These are phyloP conservation scores for Dentipellis sp. DNA, from an alignment of 768 basidiomycete species.

Conservation along the genomic window DNA sequence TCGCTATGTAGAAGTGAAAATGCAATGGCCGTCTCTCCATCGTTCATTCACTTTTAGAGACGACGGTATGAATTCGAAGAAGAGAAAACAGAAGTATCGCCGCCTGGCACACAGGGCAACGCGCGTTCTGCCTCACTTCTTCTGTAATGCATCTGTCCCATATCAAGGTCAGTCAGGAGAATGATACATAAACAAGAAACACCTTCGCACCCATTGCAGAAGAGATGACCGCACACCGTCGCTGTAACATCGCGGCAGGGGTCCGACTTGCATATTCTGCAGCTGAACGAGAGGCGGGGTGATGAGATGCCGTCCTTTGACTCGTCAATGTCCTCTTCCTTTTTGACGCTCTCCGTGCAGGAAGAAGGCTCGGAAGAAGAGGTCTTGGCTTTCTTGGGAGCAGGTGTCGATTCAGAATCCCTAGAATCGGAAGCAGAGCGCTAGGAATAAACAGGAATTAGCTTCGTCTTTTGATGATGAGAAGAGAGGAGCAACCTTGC, in stretches of 20 bases:
- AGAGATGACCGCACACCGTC: background rate
- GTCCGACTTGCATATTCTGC: background rate
- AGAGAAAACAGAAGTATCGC: background rate
- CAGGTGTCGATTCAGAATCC: background rate
- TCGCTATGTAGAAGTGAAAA: no score
- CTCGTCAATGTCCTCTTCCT: slow-evolving; percentile 28
- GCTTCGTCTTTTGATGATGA: background rate
- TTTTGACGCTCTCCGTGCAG: slow-evolving; percentile 42
- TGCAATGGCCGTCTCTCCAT: no score
- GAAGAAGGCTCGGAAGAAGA: slow-evolving; percentile 27
- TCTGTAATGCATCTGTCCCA: background rate
- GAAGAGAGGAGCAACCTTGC: slow-evolving; percentile 41
- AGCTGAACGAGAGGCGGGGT: background rate
- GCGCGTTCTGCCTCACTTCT: background rate
- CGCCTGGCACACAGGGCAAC: background rate
- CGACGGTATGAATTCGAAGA: background rate
- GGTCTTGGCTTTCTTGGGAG: slow-evolving; percentile 29
- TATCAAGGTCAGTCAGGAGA: no score
- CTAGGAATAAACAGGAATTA: slow-evolving; percentile 5
- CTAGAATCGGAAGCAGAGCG: background rate
- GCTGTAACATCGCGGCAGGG: background rate
- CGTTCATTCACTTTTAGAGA: no score
- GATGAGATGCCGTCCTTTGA: background rate
- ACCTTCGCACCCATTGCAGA: background rate
- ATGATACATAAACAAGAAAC: no score